Evolutionary conservation across 768 basidiomycete genomes (phyloP).

Genomic region (Mycena capillaripes): DNA sequence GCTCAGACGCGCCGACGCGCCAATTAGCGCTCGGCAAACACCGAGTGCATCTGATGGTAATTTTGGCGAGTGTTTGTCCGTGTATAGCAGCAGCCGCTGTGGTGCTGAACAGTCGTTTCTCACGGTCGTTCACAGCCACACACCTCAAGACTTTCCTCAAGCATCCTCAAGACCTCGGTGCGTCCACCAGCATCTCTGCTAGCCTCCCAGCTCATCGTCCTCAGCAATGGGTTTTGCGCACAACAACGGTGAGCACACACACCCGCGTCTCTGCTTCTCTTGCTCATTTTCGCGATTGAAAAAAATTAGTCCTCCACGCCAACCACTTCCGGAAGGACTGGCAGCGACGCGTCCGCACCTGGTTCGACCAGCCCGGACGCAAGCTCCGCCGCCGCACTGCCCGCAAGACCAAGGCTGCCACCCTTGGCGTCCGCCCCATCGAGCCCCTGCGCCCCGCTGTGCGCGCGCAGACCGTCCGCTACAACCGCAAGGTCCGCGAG

Average conservation of each 20-base stretch:
- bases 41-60: no score
- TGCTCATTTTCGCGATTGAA: not conserved
- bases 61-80: no score
- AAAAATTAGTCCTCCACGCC: slow-evolving; percentile 81
- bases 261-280: not conserved
- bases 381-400: slow-evolving; percentile 96
- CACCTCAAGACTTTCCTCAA: slow-evolving; percentile 1
- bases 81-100: no score
- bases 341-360: slow-evolving; percentile 96
- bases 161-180: slow-evolving; percentile 29
- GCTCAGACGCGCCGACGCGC: no score
- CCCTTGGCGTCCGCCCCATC: slow-evolving; percentile 93
- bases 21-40: no score
- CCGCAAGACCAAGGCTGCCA: slow-evolving; percentile 90
- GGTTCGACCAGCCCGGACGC: slow-evolving; percentile 99
- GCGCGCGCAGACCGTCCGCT: slow-evolving; percentile 95
- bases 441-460: slow-evolving; percentile 96
- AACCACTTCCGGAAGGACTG: slow-evolving; percentile 99
- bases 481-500: slow-evolving; percentile 97
- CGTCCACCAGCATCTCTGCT: not conserved
- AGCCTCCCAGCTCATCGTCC: slow-evolving; percentile 47
- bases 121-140: not conserved
- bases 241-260: slow-evolving; percentile 77
- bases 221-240: slow-evolving; percentile 81
- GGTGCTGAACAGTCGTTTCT: not conserved